Evolutionary conservation across 2,329 filamentous ascomycete genomes (phyloP).

Genomic region (Coniochaeta sp.): DNA sequence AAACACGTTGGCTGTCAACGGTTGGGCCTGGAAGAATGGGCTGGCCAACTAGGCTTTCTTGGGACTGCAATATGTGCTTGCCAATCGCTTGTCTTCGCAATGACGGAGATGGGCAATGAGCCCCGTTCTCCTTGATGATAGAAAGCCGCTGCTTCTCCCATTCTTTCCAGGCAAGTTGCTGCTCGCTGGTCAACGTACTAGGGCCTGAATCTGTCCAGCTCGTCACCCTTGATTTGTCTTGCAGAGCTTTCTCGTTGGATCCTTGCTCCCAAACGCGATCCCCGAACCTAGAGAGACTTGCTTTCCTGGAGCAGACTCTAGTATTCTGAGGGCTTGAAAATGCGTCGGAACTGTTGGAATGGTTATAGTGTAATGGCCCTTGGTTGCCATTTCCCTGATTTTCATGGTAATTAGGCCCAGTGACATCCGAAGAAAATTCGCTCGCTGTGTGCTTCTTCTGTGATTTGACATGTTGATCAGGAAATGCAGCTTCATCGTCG

Average conservation of each 20-base stretch:
- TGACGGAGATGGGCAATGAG: slow-evolving; percentile 32
- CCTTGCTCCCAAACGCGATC: slow-evolving; percentile 15
- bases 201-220: slow-evolving; percentile 64
- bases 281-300: slow-evolving; percentile 44
- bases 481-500: slow-evolving; percentile 27
- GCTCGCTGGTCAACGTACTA: slow-evolving; percentile 43
- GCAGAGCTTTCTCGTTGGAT: slow-evolving; percentile 11
- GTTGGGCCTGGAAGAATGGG: slow-evolving; percentile 15
- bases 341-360: neutral
- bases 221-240: slow-evolving; percentile 58
- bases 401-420: neutral
- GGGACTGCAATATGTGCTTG: slow-evolving; percentile 17
- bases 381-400: neutral
- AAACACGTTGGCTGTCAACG: slow-evolving; percentile 52
- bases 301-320: slow-evolving; percentile 42
- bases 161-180: slow-evolving; percentile 28
- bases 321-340: slow-evolving; percentile 17
- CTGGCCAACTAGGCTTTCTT: slow-evolving; percentile 6
- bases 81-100: slow-evolving; percentile 16
- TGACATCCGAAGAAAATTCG: neutral
- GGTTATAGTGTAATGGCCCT: neutral
- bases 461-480: slow-evolving; percentile 46
- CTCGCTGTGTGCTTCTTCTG: slow-evolving; percentile 19
- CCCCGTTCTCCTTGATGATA: slow-evolving; percentile 52
- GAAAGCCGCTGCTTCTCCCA: slow-evolving; percentile 53